These are phyloP conservation scores for Exobasidium cylindrosporum DNA, from an alignment of 1,284 basidiomycete species.

Conservation along the genomic window DNA sequence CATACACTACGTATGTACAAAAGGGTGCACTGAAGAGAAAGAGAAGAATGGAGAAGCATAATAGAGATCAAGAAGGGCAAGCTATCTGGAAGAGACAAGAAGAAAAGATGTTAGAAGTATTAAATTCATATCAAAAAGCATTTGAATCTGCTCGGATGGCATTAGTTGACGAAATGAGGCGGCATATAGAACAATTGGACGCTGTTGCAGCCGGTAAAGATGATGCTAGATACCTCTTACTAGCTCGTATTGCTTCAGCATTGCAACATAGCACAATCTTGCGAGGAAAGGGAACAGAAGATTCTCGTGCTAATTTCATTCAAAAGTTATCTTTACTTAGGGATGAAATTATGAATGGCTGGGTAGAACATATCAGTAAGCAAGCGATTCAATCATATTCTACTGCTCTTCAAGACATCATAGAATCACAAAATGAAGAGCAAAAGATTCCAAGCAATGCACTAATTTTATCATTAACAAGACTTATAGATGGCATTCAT, in stretches of 20 bases:
- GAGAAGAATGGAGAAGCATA: neutral
- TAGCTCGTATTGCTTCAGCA: neutral
- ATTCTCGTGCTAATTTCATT: neutral
- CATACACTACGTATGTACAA: neutral
- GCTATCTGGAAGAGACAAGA: neutral
- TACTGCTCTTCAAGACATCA: neutral
- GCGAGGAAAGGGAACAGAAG: neutral
- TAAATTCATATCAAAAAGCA: neutral
- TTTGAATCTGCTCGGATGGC: neutral
- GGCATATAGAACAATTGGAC: neutral
- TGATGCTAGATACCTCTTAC: neutral
- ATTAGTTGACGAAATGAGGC: neutral
- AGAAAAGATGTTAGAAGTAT: neutral
- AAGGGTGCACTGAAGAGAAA: neutral
- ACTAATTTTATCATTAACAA: neutral
- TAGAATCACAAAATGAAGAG: neutral
- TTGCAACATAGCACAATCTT: neutral
- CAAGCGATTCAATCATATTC: neutral
- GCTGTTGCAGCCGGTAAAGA: neutral
- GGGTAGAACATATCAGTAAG: neutral
- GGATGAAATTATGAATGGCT: neutral
- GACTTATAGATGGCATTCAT: neutral
- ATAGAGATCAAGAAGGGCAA: neutral
- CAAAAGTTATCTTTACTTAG: neutral
- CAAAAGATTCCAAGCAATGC: neutral